Conservation (phyloP, 1,284 basidiomycete genomes). For the Apiotrichum porosum region DNA sequence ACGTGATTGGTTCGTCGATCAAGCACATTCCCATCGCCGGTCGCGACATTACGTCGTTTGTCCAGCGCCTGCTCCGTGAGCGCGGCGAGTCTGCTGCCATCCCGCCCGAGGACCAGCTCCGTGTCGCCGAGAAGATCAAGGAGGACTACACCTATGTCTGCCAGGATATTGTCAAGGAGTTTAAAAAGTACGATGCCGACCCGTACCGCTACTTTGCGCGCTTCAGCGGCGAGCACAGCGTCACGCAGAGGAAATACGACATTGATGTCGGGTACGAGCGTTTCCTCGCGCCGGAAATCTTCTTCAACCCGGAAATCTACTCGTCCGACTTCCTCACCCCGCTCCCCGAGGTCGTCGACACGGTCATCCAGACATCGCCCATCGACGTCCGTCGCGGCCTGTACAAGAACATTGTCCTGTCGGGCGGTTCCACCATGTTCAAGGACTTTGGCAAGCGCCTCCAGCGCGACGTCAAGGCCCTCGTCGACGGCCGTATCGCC, state of each 20-base stretch:
- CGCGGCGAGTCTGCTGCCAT: constrained; percentile 85
- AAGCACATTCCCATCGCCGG: constrained; percentile 99
- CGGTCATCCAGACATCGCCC: constrained; percentile 91
- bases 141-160: constrained; percentile 99
- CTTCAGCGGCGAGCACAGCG: constrained; percentile 87
- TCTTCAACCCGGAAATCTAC: constrained; percentile 99
- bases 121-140: constrained; percentile 91
- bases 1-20: constrained; percentile 98
- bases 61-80: constrained; percentile 92
- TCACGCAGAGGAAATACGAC: constrained; percentile 85
- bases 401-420: constrained; percentile 96
- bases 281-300: constrained; percentile 98
- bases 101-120: constrained; percentile 93
- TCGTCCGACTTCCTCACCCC: constrained; percentile 98
- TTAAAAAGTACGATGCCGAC: constrained; percentile 94
- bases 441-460: constrained; percentile 94
- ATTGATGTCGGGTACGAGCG: constrained; percentile 98
- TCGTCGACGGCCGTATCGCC: constrained; percentile 87
- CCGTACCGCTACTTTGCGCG: constrained; percentile 95
- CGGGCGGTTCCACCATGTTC: constrained; percentile 96
- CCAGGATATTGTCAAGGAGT: constrained; percentile 98
- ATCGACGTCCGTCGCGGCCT: constrained; percentile 91
- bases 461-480: constrained; percentile 88
- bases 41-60: constrained; percentile 94
- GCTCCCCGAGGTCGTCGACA: constrained; percentile 92